These are phyloP conservation scores for Hortaea werneckii DNA, from an alignment of 2,329 filamentous ascomycete genomes.

Conservation along the genomic window DNA sequence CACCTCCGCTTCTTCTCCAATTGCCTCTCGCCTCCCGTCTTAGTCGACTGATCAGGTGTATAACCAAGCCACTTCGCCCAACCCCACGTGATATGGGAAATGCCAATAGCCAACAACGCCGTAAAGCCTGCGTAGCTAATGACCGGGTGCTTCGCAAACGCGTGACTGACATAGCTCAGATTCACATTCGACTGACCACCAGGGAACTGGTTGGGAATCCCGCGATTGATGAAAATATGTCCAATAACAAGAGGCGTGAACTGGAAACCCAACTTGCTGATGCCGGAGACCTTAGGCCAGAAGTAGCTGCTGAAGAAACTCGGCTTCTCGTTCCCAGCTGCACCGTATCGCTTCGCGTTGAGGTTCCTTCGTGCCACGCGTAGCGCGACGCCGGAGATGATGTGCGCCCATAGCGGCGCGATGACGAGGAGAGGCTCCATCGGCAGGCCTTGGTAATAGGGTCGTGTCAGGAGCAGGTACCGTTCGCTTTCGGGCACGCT, in stretches of 20 bases:
- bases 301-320: slow-evolving; percentile 24
- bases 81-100: slow-evolving; percentile 75
- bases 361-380: slow-evolving; percentile 65
- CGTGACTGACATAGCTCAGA: slow-evolving; percentile 73
- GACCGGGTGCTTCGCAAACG: slow-evolving; percentile 61
- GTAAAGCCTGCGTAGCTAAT: slow-evolving; percentile 60
- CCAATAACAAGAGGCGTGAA: slow-evolving; percentile 55
- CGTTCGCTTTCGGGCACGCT: slow-evolving; percentile 67
- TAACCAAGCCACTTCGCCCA: slow-evolving; percentile 70
- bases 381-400: slow-evolving; percentile 65
- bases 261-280: slow-evolving; percentile 62
- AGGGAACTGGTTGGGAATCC: slow-evolving; percentile 64
- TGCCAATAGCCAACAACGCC: slow-evolving; percentile 55
- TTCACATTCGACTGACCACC: slow-evolving; percentile 82
- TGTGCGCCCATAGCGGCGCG: slow-evolving; percentile 63
- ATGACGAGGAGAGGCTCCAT: slow-evolving; percentile 72
- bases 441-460: slow-evolving; percentile 78
- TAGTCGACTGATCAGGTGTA: slow-evolving; percentile 46
- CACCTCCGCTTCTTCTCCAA: slow-evolving; percentile 54
- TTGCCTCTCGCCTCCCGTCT: slow-evolving; percentile 40
- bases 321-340: slow-evolving; percentile 30
- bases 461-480: slow-evolving; percentile 81
- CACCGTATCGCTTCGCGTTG: slow-evolving; percentile 65
- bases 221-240: slow-evolving; percentile 67
- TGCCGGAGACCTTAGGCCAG: slow-evolving; percentile 65